Percentiles rank a stretch among this genome's conserved stretches.
phyloP scores from a whole-genome alignment of 1,139 yeast species.

The Candida sp. region DNA sequence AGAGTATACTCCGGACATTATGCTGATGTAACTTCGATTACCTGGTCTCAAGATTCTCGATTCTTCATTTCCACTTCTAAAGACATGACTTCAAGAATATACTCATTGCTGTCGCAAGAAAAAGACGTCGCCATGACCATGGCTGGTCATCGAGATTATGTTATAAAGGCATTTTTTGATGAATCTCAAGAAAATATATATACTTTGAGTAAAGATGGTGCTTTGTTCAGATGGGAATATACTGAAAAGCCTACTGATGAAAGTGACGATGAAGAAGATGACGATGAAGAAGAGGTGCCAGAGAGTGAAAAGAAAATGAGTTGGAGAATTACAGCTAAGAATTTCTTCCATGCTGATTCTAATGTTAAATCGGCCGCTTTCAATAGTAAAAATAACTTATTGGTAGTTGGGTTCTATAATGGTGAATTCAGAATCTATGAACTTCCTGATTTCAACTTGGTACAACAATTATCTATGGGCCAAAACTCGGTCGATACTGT shows the following conservation, averaged over 20 bases:
- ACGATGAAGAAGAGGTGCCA: constrained; percentile 22
- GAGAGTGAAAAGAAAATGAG: constrained; percentile 30
- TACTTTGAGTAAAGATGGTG: constrained; percentile 94
- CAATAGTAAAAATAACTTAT: constrained; percentile 65
- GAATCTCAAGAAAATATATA: constrained; percentile 83
- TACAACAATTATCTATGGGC: constrained; percentile 91
- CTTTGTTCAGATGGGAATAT: constrained; percentile 90
- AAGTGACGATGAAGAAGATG: constrained; percentile 39
- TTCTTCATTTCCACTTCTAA: constrained; percentile 84
- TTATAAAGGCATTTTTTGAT: constrained; percentile 82
- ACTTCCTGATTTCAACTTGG: constrained; percentile 61
- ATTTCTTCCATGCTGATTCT: constrained; percentile 71
- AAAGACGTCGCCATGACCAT: constrained; percentile 80
- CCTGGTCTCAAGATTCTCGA: constrained; percentile 91
- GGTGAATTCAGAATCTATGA: constrained; percentile 97
- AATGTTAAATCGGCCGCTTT: constrained; percentile 80
- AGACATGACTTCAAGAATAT: constrained; percentile 88
- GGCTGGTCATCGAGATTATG: constrained; percentile 92
- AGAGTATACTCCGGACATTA: constrained; percentile 92
- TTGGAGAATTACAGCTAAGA: constrained; percentile 84
- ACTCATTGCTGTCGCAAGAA: constrained; percentile 72
- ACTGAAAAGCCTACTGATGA: constrained; percentile 44
- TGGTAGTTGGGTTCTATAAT: constrained; percentile 86
- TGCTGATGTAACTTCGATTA: constrained; percentile 69
- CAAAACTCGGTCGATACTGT: constrained; percentile 87